phyloP scores from a whole-genome alignment of 768 basidiomycete genomes.

The Dioszegia crocea region DNA sequence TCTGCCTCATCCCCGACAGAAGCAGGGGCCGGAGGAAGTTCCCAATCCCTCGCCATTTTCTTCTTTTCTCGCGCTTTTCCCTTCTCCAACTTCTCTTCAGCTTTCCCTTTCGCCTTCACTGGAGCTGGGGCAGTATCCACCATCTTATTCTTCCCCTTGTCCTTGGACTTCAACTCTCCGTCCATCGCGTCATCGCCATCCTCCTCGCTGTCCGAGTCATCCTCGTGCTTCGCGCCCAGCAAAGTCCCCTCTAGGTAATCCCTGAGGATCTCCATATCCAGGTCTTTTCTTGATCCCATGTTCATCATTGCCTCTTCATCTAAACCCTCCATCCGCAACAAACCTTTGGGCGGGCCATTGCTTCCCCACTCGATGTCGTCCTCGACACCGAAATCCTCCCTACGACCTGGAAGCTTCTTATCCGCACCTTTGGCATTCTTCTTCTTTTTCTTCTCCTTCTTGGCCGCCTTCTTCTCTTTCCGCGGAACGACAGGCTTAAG shows the following conservation, averaged over 20 bases:
- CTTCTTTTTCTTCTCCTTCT: slow-evolving; percentile 30
- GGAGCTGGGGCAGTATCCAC: background rate
- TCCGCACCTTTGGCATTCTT: slow-evolving; percentile 12
- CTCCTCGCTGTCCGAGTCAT: slow-evolving; percentile 9
- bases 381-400: slow-evolving; percentile 24
- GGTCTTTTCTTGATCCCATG: slow-evolving; percentile 13
- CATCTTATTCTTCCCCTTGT: slow-evolving; percentile 6
- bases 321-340: background rate
- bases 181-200: background rate
- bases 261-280: slow-evolving; percentile 31
- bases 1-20: background rate
- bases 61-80: slow-evolving; percentile 4
- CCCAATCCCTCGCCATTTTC: background rate
- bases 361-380: slow-evolving; percentile 50
- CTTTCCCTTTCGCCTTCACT: background rate
- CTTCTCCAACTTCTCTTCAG: background rate
- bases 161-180: background rate
- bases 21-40: background rate
- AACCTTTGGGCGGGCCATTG: slow-evolving; percentile 37
- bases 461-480: slow-evolving; percentile 30
- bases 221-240: slow-evolving; percentile 21
- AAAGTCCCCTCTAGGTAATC: slow-evolving; percentile 40
- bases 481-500: slow-evolving; percentile 5
- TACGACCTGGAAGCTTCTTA: background rate
- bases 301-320: slow-evolving; percentile 13